Percentiles rank a stretch among this genome's conserved stretches.
phyloP scores from a whole-genome alignment of 1,284 basidiomycete genomes.

The Rhizoctonia solani region DNA sequence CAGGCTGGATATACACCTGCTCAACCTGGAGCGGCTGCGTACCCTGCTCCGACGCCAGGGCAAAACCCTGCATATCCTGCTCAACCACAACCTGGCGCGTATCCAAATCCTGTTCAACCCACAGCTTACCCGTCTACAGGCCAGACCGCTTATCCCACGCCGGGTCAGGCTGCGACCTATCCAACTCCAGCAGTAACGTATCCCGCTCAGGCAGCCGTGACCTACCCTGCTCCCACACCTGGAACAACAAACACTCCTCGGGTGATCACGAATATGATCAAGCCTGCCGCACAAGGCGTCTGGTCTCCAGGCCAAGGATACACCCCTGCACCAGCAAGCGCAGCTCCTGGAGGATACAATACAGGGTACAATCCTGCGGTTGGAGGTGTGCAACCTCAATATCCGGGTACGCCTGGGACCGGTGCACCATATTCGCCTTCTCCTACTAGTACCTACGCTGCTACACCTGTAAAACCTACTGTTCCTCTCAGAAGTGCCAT shows the following conservation, averaged over 20 bases:
- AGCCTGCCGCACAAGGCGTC: conserved; percentile 13
- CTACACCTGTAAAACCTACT: conserved; percentile 8
- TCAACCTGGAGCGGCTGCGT: neutral
- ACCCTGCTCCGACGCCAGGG: neutral
- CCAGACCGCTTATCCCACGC: no score
- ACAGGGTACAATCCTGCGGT: neutral
- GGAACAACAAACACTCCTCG: neutral
- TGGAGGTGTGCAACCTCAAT: neutral
- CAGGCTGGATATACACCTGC: neutral
- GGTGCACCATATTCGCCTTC: neutral
- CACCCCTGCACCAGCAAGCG: neutral
- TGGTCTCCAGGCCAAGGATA: conserved; percentile 30
- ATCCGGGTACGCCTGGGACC: neutral
- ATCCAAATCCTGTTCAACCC: no score
- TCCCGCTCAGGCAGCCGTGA: neutral
- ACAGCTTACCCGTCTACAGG: no score
- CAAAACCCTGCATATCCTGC: no score
- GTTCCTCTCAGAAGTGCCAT: neutral
- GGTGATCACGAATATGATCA: conserved; percentile 22
- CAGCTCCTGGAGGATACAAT: neutral
- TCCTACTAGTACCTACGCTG: neutral
- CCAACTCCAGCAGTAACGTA: conserved; percentile 1
- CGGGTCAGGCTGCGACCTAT: neutral
- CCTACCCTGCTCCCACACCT: neutral
- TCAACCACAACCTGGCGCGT: no score